A percentile compares a stretch with the other conserved stretches of the same genome.
Evolutionary conservation across 805 yeast genomes (phyloP).

Genomic region (Spathaspora gorwiae): DNA sequence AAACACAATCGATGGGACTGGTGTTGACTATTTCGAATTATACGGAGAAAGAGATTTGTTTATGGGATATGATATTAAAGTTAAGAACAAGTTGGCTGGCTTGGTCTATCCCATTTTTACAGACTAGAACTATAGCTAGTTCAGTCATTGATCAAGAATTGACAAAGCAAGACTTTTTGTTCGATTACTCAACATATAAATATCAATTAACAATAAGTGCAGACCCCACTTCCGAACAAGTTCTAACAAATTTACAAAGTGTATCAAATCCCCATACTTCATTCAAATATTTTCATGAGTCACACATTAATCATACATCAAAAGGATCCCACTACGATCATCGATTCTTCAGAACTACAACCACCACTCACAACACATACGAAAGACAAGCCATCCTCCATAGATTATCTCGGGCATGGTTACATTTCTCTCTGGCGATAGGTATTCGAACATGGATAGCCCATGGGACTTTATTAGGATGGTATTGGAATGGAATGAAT

Average conservation of each 20-base stretch:
- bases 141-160: neutral
- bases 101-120: neutral
- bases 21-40: neutral
- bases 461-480: constrained; percentile 58
- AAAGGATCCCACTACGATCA: constrained; percentile 30
- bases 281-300: constrained; percentile 40
- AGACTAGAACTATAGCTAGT: neutral
- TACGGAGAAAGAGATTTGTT: neutral
- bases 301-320: constrained; percentile 18
- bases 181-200: neutral
- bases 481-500: constrained; percentile 56
- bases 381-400: constrained; percentile 42
- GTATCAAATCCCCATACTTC: neutral
- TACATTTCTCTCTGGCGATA: constrained; percentile 38
- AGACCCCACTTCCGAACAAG: neutral
- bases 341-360: constrained; percentile 29
- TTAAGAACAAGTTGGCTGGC: neutral
- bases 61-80: neutral
- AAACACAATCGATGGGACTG: neutral
- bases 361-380: constrained; percentile 13
- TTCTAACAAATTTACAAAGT: neutral
- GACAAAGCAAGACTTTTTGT: neutral
- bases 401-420: constrained; percentile 48
- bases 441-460: constrained; percentile 56
- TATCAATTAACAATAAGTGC: neutral